Evolutionary conservation across 208 protist genomes (phyloP), one percentile per base, ranked within the genome.

Genomic region (Acanthamoeba royreba): DNA sequence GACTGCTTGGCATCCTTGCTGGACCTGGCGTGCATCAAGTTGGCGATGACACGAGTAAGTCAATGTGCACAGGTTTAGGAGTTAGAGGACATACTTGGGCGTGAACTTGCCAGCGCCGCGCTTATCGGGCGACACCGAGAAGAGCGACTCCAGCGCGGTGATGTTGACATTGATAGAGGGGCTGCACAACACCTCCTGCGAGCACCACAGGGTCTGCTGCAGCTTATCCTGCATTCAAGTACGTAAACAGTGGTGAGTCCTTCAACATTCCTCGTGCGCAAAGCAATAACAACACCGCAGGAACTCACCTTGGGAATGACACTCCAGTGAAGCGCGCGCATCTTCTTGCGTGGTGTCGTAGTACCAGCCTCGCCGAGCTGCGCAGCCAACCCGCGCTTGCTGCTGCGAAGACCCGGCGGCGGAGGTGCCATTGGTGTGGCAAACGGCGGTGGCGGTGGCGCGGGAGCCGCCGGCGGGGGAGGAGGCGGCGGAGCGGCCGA

Each of bases 111-210:
- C n/a, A n/a, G n/a, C 55, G 25, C 2, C 38, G 5, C 35, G 8
- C 66, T 77, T 77, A 40, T 77, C 66, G 77, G 77, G 77, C 43
- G 77, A 86, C 47, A 86, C 31, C 77, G 77, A 86, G 28, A 86
- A 86, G 9, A 86, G 47, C 77, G 77, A 86, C 77, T 86, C 77
- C 7, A 86, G 77, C 19, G 31, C 8, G 19, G 43, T 38, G 5
- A 86, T 45, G 7, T 86, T 35, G 28, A 86, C 77, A 31, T 86
- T 86, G 77, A 86, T 86, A 13, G 77, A 55, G 2, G 77, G 77
- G 43, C 45, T 55, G 43, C 47, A 42, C 43, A 58, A 31, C 47
- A 86, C 77, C 42, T 49, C 77, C 28, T 49, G 45, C 47, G 77
- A 49, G 43, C 47, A 58, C 77, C 77, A 86, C 42, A 86, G 17